Percentiles rank a stretch among this genome's conserved stretches.
Conservation (phyloP, 2,329 filamentous ascomycete species). For the Metarhizium sp. region DNA sequence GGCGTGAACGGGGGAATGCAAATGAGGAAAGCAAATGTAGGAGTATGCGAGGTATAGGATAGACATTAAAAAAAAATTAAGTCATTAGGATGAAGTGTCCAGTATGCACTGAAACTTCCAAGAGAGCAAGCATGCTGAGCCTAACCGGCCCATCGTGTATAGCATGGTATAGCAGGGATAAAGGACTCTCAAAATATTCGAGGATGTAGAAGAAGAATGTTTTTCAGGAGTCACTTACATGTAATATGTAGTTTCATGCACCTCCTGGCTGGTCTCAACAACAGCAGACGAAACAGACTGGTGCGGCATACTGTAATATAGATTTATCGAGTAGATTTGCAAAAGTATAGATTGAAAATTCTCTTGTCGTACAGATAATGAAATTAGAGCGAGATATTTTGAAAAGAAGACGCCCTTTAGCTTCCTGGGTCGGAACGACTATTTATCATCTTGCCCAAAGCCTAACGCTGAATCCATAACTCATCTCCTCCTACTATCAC, state of each 20-base stretch:
- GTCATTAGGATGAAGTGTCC: too few relatives aligned
- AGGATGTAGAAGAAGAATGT: not conserved
- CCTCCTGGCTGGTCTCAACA: not conserved
- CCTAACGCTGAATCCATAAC: too few relatives aligned
- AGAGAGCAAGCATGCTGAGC: too few relatives aligned
- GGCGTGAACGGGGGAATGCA: not conserved
- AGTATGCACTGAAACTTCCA: too few relatives aligned
- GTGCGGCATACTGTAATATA: not conserved
- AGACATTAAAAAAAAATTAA: too few relatives aligned
- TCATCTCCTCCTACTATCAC: not conserved
- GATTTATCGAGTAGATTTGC: not conserved
- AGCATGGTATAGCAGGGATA: too few relatives aligned
- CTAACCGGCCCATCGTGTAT: too few relatives aligned
- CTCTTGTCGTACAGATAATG: not conserved
- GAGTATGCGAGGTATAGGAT: too few relatives aligned
- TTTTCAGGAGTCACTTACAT: not conserved
- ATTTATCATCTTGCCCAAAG: too few relatives aligned
- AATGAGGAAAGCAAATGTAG: not conserved
- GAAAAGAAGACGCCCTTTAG: too few relatives aligned
- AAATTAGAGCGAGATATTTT: not conserved
- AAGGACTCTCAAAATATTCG: not conserved
- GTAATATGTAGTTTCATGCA: not conserved
- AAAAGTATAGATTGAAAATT: not conserved
- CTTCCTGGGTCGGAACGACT: too few relatives aligned
- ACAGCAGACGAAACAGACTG: not conserved